A percentile compares a stretch with the other conserved stretches of the same genome.
phyloP scores from a whole-genome alignment of 1,284 basidiomycete species.

The Xanthoconium separans region DNA sequence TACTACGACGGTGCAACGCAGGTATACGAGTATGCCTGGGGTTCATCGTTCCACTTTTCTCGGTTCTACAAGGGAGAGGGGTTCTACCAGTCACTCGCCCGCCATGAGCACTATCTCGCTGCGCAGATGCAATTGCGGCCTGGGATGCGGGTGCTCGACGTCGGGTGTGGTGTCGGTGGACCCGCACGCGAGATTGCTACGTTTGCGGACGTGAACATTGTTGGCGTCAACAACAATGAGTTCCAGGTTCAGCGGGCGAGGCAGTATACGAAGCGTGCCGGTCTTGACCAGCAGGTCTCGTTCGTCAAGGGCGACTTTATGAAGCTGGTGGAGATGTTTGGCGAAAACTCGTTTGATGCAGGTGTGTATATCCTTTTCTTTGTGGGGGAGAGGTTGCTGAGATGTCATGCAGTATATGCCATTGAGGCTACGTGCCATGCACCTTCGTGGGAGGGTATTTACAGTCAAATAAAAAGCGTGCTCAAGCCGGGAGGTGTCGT shows the following conservation, averaged over 20 bases:
- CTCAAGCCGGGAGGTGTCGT: slow-evolving; percentile 96
- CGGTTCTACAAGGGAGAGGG: slow-evolving; percentile 97
- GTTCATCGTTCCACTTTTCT: slow-evolving; percentile 95
- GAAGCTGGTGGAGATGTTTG: slow-evolving; percentile 91
- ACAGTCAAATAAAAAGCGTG: slow-evolving; percentile 91
- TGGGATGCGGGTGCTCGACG: slow-evolving; percentile 96
- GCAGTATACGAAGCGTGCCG: slow-evolving; percentile 81
- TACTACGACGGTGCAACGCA: slow-evolving; percentile 98
- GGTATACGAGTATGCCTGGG: slow-evolving; percentile 97
- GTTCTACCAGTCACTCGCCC: slow-evolving; percentile 81
- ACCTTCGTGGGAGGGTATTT: slow-evolving; percentile 94
- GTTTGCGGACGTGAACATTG: slow-evolving; percentile 85
- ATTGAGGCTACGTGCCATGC: slow-evolving; percentile 99
- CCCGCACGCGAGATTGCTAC: slow-evolving; percentile 94
- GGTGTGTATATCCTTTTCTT: slow-evolving; percentile 46
- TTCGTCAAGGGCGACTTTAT: slow-evolving; percentile 96
- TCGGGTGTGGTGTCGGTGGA: slow-evolving; percentile 97
- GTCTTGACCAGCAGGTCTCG: slow-evolving; percentile 74
- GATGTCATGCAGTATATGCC: slow-evolving; percentile 70
- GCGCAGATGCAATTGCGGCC: slow-evolving; percentile 79
- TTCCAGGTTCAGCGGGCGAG: slow-evolving; percentile 90
- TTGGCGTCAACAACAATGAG: slow-evolving; percentile 96
- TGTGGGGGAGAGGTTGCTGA: background rate
- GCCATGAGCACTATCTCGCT: slow-evolving; percentile 98
- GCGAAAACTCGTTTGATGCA: slow-evolving; percentile 93